A percentile compares a stretch with the other conserved stretches of the same genome.
These are phyloP conservation scores for Populus trichocarpa DNA, from an alignment of 441 rosid genomes.

Conservation along the genomic window DNA sequence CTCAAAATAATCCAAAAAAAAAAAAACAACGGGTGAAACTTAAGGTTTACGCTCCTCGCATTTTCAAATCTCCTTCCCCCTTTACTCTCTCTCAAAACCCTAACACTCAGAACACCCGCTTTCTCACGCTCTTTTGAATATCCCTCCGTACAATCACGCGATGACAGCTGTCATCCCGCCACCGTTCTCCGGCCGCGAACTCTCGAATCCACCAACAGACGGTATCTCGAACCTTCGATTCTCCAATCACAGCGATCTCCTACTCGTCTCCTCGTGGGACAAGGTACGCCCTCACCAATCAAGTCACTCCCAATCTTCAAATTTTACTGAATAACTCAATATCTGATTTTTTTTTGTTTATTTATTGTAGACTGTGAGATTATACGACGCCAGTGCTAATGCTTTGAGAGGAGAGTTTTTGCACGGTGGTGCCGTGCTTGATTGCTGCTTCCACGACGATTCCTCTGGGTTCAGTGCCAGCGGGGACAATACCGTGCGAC, in stretches of 20 bases:
- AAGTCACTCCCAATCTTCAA: neutral
- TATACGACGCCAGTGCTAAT: conserved; percentile 84
- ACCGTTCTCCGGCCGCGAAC: conserved; percentile 73
- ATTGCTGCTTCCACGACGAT: conserved; percentile 98
- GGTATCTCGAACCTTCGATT: conserved; percentile 94
- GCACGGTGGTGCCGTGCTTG: conserved; percentile 92
- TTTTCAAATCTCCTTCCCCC: conserved; percentile 44
- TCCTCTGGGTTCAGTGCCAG: conserved; percentile 92
- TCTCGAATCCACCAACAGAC: conserved; percentile 75
- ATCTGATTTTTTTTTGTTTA: neutral
- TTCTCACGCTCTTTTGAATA: conserved; percentile 4
- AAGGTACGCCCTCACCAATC: conserved; percentile 42
- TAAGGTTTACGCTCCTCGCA: neutral
- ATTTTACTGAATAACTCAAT: neutral
- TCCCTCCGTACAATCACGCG: conserved; percentile 10
- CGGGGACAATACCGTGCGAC: conserved; percentile 67
- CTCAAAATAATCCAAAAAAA: neutral
- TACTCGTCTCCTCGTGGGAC: conserved; percentile 99
- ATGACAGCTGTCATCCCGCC: conserved; percentile 56
- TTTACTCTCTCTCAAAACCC: conserved; percentile 30
- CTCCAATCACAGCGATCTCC: conserved; percentile 91
- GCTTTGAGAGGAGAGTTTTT: conserved; percentile 77
- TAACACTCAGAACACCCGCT: neutral
- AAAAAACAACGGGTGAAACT: neutral
- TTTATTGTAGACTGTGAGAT: conserved; percentile 51